Evolutionary conservation across 2,329 filamentous ascomycete genomes (phyloP).

Genomic region (Clonostachys byssicola): DNA sequence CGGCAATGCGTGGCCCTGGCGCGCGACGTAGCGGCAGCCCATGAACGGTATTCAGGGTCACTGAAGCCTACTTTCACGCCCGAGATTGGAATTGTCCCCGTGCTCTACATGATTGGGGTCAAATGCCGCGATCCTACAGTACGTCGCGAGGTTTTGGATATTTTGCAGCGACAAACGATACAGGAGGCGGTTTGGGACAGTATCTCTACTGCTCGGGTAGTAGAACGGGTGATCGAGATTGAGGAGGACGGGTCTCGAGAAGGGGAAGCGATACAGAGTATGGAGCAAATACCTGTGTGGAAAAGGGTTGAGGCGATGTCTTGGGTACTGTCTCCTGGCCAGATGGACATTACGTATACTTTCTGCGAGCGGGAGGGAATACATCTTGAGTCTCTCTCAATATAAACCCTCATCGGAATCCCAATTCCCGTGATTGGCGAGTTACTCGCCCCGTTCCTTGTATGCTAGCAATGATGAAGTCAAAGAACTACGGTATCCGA

Average conservation of each 20-base stretch:
- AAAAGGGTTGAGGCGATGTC: constrained; percentile 21
- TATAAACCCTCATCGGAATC: neutral
- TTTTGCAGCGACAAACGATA: constrained; percentile 14
- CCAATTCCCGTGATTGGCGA: too few species aligned
- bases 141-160: constrained; percentile 18
- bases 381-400: constrained; percentile 12
- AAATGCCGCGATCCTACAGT: constrained; percentile 26
- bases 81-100: constrained; percentile 21
- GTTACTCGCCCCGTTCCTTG: too few species aligned
- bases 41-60: constrained; percentile 13
- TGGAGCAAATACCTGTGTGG: constrained; percentile 17
- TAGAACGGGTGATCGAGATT: constrained; percentile 26
- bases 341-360: constrained; percentile 21
- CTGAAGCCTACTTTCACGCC: constrained; percentile 21
- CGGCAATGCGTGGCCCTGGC: constrained; percentile 16
- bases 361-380: constrained; percentile 16
- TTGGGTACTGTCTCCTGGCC: constrained; percentile 9
- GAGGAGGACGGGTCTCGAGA: constrained; percentile 17
- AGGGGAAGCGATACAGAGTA: constrained; percentile 8
- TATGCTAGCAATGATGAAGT: too few species aligned
- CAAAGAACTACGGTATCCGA: too few species aligned
- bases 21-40: constrained; percentile 10
- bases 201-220: constrained; percentile 14
- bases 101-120: constrained; percentile 24
- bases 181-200: constrained; percentile 28